phyloP scores from a whole-genome alignment of 1,139 yeast genomes.

The Yamadazyma spencermartinsiae region DNA sequence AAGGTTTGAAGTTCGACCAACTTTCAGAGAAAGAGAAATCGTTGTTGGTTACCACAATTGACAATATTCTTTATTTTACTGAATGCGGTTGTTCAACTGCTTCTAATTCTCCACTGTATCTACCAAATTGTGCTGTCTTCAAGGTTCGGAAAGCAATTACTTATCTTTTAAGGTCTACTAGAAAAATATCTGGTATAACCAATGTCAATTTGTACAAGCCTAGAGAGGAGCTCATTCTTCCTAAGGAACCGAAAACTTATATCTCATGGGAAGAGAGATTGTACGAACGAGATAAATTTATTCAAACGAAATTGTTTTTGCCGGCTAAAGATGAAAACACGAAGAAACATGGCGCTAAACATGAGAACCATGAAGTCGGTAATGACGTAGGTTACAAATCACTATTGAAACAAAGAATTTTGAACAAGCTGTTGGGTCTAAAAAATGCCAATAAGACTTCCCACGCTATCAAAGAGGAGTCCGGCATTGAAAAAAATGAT shows the following conservation, averaged over 20 bases:
- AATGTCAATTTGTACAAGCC: constrained; percentile 39
- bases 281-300: constrained; percentile 28
- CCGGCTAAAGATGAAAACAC: constrained; percentile 13
- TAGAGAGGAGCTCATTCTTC: constrained; percentile 41
- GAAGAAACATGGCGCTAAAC: constrained; percentile 6
- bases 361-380: not conserved
- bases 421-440: constrained; percentile 3
- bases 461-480: not conserved
- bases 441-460: no score
- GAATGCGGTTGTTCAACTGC: constrained; percentile 68
- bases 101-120: constrained; percentile 27
- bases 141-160: constrained; percentile 65
- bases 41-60: constrained; percentile 57
- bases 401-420: constrained; percentile 6
- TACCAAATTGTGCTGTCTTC: constrained; percentile 52
- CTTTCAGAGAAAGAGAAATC: constrained; percentile 52
- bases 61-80: constrained; percentile 54
- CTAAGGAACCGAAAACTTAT: constrained; percentile 32
- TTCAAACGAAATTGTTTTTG: constrained; percentile 27
- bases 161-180: constrained; percentile 55
- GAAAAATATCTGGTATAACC: constrained; percentile 50
- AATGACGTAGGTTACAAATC: constrained; percentile 6
- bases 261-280: constrained; percentile 44
- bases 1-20: constrained; percentile 44
- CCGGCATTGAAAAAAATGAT: not conserved